phyloP scores from a whole-genome alignment of 2,329 filamentous ascomycete genomes.

The Phoma sp. region DNA sequence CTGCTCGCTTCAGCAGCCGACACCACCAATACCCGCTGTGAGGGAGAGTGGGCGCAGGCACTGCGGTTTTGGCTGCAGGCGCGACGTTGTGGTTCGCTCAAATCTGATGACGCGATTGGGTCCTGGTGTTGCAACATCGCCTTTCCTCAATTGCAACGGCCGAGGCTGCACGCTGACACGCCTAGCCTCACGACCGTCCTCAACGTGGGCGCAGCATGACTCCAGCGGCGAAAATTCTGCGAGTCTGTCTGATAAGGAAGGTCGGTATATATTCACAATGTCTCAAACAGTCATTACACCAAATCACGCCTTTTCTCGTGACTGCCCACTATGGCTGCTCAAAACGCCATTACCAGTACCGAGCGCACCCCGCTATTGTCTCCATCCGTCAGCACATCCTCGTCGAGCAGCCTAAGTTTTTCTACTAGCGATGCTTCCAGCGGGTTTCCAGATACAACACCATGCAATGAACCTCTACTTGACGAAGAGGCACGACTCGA shows the following conservation, averaged over 20 bases:
- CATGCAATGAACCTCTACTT: background rate
- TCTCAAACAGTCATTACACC: background rate
- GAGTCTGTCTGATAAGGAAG: background rate
- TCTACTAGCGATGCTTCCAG: constrained; percentile 8
- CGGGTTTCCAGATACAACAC: background rate
- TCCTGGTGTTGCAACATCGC: constrained; percentile 23
- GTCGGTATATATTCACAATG: constrained; percentile 2
- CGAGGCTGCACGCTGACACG: constrained; percentile 7
- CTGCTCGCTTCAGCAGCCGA: too few species aligned
- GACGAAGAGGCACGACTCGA: constrained; percentile 23
- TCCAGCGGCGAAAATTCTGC: constrained; percentile 10
- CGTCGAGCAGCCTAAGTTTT: constrained; percentile 2
- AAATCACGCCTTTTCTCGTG: constrained; percentile 8
- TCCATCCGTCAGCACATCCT: background rate
- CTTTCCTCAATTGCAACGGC: constrained; percentile 7
- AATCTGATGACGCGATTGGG: constrained; percentile 19
- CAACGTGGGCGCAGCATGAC: constrained; percentile 1
- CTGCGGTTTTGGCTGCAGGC: background rate
- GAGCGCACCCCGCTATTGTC: constrained; percentile 20
- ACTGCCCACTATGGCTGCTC: constrained; percentile 7
- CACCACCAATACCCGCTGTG: background rate
- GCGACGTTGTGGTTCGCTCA: constrained; percentile 3
- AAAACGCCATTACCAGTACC: background rate
- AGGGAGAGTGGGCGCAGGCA: background rate
- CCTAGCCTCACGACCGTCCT: background rate